phyloP scores from a whole-genome alignment of 768 basidiomycete species.

The Tulasnella sp. region DNA sequence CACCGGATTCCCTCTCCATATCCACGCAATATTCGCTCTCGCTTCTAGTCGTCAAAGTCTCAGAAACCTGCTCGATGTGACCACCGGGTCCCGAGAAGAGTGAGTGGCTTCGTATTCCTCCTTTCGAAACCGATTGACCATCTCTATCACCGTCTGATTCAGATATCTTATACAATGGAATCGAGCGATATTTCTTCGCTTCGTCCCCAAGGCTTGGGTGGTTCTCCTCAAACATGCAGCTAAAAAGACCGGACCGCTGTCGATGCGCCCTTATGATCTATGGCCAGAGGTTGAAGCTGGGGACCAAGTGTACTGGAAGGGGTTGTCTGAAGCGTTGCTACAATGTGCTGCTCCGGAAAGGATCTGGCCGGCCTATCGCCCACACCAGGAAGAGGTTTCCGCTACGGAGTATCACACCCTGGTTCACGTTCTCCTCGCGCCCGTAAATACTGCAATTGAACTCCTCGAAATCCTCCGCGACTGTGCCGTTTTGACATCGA shows the following conservation, averaged over 20 bases:
- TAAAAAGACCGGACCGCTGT: constrained; percentile 15
- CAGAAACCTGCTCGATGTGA: constrained; percentile 34
- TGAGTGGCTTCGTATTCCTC: constrained; percentile 25
- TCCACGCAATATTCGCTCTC: constrained; percentile 40
- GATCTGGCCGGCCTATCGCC: constrained; percentile 2
- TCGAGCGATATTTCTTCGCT: constrained; percentile 33
- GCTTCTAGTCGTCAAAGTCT: constrained; percentile 38
- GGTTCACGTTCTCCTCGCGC: not conserved
- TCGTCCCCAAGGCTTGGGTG: constrained; percentile 38
- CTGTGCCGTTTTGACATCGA: not conserved
- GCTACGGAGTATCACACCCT: not conserved
- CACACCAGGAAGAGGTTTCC: not conserved
- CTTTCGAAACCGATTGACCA: not conserved
- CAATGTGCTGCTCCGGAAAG: constrained; percentile 17
- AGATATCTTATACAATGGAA: constrained; percentile 44
- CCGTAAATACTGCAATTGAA: not conserved
- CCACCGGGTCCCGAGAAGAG: constrained; percentile 37
- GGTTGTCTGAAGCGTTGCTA: constrained; percentile 32
- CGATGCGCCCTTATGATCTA: constrained; percentile 28
- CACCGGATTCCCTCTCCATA: constrained; percentile 37
- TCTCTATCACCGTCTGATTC: constrained; percentile 18
- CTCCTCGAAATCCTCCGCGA: not conserved
- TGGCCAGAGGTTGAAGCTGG: constrained; percentile 34
- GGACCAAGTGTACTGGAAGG: constrained; percentile 30
- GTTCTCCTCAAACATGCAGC: constrained; percentile 26